Evolutionary conservation across 2,329 filamentous ascomycete species (phyloP), one percentile per base, ranked within the genome.

Genomic region (Diplodia scrobiculata): DNA sequence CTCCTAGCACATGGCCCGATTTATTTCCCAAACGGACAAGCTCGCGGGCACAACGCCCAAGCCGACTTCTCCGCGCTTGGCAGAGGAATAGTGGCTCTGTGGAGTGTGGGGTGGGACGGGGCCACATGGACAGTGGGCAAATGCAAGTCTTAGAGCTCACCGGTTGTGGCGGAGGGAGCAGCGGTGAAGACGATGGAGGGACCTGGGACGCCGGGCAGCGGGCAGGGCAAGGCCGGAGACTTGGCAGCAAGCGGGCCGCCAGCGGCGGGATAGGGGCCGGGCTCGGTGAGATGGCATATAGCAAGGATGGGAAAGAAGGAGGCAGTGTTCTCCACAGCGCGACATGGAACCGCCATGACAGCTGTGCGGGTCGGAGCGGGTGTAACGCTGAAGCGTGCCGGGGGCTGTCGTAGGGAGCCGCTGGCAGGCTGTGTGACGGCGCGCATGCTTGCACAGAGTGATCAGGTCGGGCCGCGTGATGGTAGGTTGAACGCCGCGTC

Each of bases 1-100:
- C 32, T 32, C 10, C 19, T 66, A 66, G 64, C 64, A 60, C 64
- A 66, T 66, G 64, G 64, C 52, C 63, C 52, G 41, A n/a, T 14
- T n/a, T n/a, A 25, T 19, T 50, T 11, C 27, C 52, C 52, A 54
- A 50, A 32, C 25, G 52, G 63, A 38, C 51, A 65, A 58, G 63
- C 52, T 51, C 52, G 41, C 19, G 50, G 60, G 48, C 48, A n/a
- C 41, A 32, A 21, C 27, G 60, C 36, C 51, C 47, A 11, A 53
- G 52, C 34, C 50, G 62, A 65, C 38, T 5, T 19, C 34, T 25
- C 51, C 41, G 32, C 63, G 53, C 53, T 65, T 65, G 52, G 63
- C 63, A 41, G 45, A 52, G 51, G 51, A 65, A 34, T 29, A 58
- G n/a, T 47, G n/a, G 63, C n/a, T 65, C 29, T 17, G 27, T n/a